These are phyloP conservation scores for Lactifluus hygrophoroides DNA, from an alignment of 768 basidiomycete genomes.

Conservation along the genomic window DNA sequence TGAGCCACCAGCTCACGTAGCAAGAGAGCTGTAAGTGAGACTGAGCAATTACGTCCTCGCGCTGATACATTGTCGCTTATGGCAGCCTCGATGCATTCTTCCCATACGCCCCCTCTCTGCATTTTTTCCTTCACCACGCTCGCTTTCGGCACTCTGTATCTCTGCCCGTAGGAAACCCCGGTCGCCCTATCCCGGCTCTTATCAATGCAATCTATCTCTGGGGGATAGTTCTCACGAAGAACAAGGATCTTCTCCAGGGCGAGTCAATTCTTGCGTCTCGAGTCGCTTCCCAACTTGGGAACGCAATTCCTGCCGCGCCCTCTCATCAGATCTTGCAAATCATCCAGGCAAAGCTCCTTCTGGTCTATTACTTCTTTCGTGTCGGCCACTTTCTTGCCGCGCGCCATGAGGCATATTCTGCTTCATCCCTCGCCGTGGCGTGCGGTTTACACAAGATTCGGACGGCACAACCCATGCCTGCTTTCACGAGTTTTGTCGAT, in stretches of 20 bases:
- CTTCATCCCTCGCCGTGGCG: slow-evolving; percentile 25
- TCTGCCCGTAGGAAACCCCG: slow-evolving; percentile 26
- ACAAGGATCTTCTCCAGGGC: slow-evolving; percentile 20
- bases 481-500: slow-evolving; percentile 17
- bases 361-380: slow-evolving; percentile 26
- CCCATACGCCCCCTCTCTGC: slow-evolving; percentile 48
- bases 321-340: slow-evolving; percentile 31
- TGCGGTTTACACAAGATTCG: slow-evolving; percentile 26
- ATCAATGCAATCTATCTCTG: slow-evolving; percentile 36
- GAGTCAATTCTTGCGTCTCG: slow-evolving; percentile 39
- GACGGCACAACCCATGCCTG: slow-evolving; percentile 12
- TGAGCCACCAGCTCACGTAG: slow-evolving; percentile 12
- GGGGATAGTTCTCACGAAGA: slow-evolving; percentile 27
- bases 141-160: slow-evolving; percentile 35
- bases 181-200: slow-evolving; percentile 29
- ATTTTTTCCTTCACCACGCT: slow-evolving; percentile 52
- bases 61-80: not conserved
- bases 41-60: not conserved
- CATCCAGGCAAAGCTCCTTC: slow-evolving; percentile 29
- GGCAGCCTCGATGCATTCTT: slow-evolving; percentile 50
- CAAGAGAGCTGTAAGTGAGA: slow-evolving; percentile 14
- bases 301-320: slow-evolving; percentile 26
- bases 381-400: slow-evolving; percentile 26
- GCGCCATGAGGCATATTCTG: slow-evolving; percentile 26
- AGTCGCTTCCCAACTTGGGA: slow-evolving; percentile 41